Base-by-base conservation (phyloP, 140 eudicot species). In the Erigeron philadelphicus region DNA sequence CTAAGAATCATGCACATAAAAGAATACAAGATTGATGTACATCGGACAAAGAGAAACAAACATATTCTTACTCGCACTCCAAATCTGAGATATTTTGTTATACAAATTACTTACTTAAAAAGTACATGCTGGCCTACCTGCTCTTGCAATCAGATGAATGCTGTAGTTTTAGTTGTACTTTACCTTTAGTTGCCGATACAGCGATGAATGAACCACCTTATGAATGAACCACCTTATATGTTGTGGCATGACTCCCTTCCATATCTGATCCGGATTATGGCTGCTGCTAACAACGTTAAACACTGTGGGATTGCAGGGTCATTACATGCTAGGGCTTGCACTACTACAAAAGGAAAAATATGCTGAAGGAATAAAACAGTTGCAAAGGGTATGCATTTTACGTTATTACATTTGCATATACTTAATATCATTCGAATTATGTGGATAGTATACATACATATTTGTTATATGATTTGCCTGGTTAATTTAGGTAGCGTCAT, bases 281-380 rank as follows among this genome's bases (percentile, higher is more conserved):
- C 53, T 64, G 35, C 53, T 64, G 41, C 61, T 69, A 66, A 78
- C 75, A 21, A 60, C 8, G 31, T 43, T 40, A 47, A 53, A 15
- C 73, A 53, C 61, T 53, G 46, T 23, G 58, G 60, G 31, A 43
- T 16, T 80, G 67, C 83, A 92, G 98, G 98, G 85, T 16, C 95
- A 92, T 72, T 92, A 81, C 75, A 86, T 88, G 95, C 86, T 92
- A 19, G 98, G 96, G 57, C 93, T 82, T 76, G 92, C 96, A 49
- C 79, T 92, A 79, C 75, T 88, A 43, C 81, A 84, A 75, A 78
- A 61, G 72, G 71, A 79, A 72, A 81, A 77, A 19, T 81, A 77
- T 73, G 66, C 81, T 18, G 88, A 86, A 78, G 96, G 98, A 57
- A 88, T 86, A 45, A 88, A 68, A 67, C 85, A 82, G 57, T 69